phyloP scores from a whole-genome alignment of 805 yeast genomes.

The Lipomyces yamanashiensis region DNA sequence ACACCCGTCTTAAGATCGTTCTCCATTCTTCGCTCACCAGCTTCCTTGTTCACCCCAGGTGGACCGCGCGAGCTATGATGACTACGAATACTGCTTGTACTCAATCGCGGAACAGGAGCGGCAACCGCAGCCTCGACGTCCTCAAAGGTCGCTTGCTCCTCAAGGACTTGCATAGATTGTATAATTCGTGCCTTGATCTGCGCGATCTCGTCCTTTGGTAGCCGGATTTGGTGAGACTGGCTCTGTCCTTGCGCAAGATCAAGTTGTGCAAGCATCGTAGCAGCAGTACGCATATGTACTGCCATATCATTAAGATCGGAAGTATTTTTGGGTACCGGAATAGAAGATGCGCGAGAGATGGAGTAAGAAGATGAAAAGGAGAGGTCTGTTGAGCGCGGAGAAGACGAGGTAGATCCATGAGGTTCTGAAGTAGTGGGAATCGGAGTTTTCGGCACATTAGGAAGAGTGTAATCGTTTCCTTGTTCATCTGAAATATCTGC shows the following conservation, averaged over 20 bases:
- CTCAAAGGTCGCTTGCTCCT: conserved; percentile 58
- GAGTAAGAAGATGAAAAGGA: conserved; percentile 48
- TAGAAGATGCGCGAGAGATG: conserved; percentile 36
- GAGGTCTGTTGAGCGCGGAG: conserved; percentile 44
- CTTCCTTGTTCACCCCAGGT: conserved; percentile 48
- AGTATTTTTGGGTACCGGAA: conserved; percentile 24
- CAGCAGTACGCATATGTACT: conserved; percentile 93
- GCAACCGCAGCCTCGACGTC: conserved; percentile 44
- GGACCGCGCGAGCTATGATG: conserved; percentile 13
- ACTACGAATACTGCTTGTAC: conserved; percentile 23
- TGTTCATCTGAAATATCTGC: conserved; percentile 11
- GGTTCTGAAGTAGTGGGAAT: conserved; percentile 2
- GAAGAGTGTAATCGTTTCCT: conserved; percentile 17
- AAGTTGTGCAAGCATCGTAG: conserved; percentile 89
- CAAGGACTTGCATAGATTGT: conserved; percentile 75
- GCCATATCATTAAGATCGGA: conserved; percentile 52
- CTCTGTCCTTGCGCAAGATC: conserved; percentile 55
- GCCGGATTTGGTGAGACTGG: conserved; percentile 46
- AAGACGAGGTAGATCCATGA: conserved; percentile 24
- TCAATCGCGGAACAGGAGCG: conserved; percentile 12
- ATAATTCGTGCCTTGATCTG: conserved; percentile 71
- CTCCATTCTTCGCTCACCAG: conserved; percentile 89
- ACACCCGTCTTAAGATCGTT: conserved; percentile 90
- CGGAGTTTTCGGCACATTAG: conserved; percentile 20
- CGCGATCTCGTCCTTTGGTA: conserved; percentile 62